A percentile compares a stretch with the other conserved stretches of the same genome.
phyloP scores from a whole-genome alignment of 345 rosid genomes.

The Acer yangbiense region DNA sequence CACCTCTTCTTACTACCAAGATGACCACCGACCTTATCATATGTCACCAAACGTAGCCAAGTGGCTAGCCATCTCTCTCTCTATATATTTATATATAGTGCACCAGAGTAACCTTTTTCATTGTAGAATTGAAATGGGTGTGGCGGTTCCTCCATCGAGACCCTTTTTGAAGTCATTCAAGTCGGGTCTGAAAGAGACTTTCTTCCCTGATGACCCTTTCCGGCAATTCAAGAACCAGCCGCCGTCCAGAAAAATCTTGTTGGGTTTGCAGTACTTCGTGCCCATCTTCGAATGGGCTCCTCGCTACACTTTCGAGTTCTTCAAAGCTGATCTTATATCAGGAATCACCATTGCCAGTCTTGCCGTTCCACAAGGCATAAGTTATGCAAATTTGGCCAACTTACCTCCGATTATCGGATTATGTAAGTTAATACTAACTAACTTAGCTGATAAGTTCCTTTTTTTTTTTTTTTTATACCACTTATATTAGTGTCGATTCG shows the following conservation, averaged over 20 bases:
- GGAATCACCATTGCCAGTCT: conserved; percentile 97
- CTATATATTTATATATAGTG: too few relatives aligned
- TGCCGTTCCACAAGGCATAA: conserved; percentile 96
- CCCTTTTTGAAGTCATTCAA: conserved; percentile 70
- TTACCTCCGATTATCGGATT: conserved; percentile 94
- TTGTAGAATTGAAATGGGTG: conserved; percentile 39
- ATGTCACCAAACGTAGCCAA: conserved; percentile 8
- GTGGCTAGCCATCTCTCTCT: neutral
- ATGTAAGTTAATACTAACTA: conserved; percentile 45
- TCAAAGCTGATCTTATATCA: conserved; percentile 77
- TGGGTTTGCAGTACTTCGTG: conserved; percentile 69
- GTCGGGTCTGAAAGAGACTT: conserved; percentile 70
- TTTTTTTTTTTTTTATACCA: too few relatives aligned
- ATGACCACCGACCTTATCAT: neutral
- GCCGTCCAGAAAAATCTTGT: conserved; percentile 44
- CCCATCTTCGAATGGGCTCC: conserved; percentile 95
- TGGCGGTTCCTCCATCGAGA: conserved; percentile 70
- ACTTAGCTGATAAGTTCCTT: neutral
- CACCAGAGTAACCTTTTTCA: too few relatives aligned
- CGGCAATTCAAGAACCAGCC: conserved; percentile 78
- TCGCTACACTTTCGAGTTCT: conserved; percentile 67
- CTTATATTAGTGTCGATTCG: too few relatives aligned
- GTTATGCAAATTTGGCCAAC: conserved; percentile 87
- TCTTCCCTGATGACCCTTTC: conserved; percentile 93
- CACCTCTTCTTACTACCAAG: conserved; percentile 1